Percentiles rank a stretch among this genome's conserved stretches.
phyloP scores from a whole-genome alignment of 2,329 filamentous ascomycete genomes.

The Pyricularia sp. region DNA sequence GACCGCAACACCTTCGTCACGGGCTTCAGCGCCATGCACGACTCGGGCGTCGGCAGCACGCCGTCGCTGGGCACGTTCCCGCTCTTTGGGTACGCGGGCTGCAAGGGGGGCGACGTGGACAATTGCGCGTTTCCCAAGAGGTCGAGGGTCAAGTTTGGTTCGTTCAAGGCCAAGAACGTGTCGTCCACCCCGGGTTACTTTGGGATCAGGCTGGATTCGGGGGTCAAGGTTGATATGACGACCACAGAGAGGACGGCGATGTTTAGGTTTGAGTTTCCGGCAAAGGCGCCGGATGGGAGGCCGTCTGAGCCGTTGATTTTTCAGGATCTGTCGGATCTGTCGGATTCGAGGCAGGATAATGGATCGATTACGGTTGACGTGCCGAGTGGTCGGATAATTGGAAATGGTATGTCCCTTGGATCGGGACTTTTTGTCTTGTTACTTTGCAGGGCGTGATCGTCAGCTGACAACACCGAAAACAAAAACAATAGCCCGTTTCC shows the following conservation, averaged over 20 bases:
- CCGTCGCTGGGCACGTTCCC: conserved; percentile 67
- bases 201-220: conserved; percentile 46
- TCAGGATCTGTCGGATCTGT: conserved; percentile 56
- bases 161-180: conserved; percentile 40
- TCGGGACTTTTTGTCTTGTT: neutral
- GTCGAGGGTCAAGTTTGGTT: conserved; percentile 26
- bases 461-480: neutral
- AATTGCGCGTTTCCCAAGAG: conserved; percentile 50
- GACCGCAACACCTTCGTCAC: conserved; percentile 34
- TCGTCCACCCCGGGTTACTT: conserved; percentile 57
- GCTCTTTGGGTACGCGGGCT: conserved; percentile 56
- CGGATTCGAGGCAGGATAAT: conserved; percentile 48
- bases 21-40: conserved; percentile 50
- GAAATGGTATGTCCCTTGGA: conserved; percentile 21
- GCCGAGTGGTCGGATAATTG: conserved; percentile 50
- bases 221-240: conserved; percentile 58
- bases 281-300: conserved; percentile 22
- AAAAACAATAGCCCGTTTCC: conserved; percentile 38
- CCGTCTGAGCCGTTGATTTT: conserved; percentile 46
- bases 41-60: conserved; percentile 45
- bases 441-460: neutral
- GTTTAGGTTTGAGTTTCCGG: conserved; percentile 56
- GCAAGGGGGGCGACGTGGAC: conserved; percentile 51
- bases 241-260: conserved; percentile 55
- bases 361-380: conserved; percentile 45